Percentiles rank a stretch among this genome's conserved stretches.
Conservation (phyloP, 345 rosid species). For the Eucalyptus sideroxylon region DNA sequence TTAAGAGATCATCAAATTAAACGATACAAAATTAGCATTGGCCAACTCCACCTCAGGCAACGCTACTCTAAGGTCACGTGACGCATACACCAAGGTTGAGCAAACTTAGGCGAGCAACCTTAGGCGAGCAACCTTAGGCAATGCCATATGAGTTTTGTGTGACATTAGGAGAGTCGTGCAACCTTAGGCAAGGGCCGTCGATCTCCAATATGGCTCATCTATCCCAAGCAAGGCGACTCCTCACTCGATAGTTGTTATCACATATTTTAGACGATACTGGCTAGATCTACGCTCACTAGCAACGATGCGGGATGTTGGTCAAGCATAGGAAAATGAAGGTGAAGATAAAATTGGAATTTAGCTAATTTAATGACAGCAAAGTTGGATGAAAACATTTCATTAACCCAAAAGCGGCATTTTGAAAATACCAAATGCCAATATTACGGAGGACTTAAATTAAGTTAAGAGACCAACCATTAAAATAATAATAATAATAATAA, state of each 20-base stretch:
- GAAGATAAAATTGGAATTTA: neutral
- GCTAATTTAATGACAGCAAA: neutral
- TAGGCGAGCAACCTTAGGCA: neutral
- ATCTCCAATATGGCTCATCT: neutral
- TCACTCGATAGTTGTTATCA: too few relatives aligned
- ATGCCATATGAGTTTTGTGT: neutral
- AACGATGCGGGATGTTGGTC: neutral
- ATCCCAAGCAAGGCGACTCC: neutral
- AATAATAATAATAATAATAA: too few relatives aligned
- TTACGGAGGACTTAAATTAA: too few relatives aligned
- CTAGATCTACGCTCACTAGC: neutral
- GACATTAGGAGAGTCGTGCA: neutral
- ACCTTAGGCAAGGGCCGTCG: rapidly evolving
- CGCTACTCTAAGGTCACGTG: neutral
- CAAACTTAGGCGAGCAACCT: neutral
- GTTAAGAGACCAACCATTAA: too few relatives aligned
- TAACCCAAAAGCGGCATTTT: neutral
- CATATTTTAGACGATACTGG: too few relatives aligned
- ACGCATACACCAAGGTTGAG: neutral
- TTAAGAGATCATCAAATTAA: neutral
- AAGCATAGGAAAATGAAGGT: neutral
- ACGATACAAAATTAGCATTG: neutral
- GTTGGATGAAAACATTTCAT: neutral
- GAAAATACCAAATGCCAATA: neutral
- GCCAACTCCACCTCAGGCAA: neutral